phyloP scores from a whole-genome alignment of 2,329 filamentous ascomycete genomes.

The Claviceps paspali region DNA sequence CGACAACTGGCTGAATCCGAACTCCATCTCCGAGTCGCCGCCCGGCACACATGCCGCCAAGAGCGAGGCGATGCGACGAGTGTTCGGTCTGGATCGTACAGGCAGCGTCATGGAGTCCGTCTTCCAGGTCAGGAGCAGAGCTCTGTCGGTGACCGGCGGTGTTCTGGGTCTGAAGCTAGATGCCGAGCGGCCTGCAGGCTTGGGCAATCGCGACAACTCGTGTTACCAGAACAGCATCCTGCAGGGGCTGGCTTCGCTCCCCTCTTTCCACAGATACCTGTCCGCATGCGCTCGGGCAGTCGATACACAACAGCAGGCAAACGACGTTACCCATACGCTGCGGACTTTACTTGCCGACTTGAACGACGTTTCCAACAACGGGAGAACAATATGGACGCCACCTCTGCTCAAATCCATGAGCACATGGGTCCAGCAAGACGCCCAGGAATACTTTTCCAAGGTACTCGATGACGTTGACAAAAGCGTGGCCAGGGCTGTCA shows the following conservation, averaged over 20 bases:
- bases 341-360: slow-evolving; percentile 54
- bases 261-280: slow-evolving; percentile 53
- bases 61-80: slow-evolving; percentile 46
- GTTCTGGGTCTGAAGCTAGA: slow-evolving; percentile 23
- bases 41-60: slow-evolving; percentile 40
- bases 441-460: slow-evolving; percentile 92
- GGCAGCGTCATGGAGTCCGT: slow-evolving; percentile 40
- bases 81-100: slow-evolving; percentile 42
- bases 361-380: slow-evolving; percentile 54
- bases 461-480: slow-evolving; percentile 74
- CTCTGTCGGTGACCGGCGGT: slow-evolving; percentile 35
- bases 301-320: slow-evolving; percentile 13
- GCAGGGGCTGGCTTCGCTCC: slow-evolving; percentile 65
- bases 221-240: slow-evolving; percentile 97
- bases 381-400: slow-evolving; percentile 68
- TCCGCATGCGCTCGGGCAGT: slow-evolving; percentile 23
- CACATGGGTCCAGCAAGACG: slow-evolving; percentile 92
- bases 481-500: slow-evolving; percentile 43
- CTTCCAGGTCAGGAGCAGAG: slow-evolving; percentile 41
- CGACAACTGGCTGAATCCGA: slow-evolving; percentile 37
- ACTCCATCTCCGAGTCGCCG: slow-evolving; percentile 22
- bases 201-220: slow-evolving; percentile 88
- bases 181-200: slow-evolving; percentile 41
- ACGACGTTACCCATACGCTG: slow-evolving; percentile 33
- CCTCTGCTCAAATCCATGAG: slow-evolving; percentile 76